These are phyloP conservation scores for Colletotrichum chrysophilum DNA, from an alignment of 2,329 filamentous ascomycete species.

Conservation along the genomic window DNA sequence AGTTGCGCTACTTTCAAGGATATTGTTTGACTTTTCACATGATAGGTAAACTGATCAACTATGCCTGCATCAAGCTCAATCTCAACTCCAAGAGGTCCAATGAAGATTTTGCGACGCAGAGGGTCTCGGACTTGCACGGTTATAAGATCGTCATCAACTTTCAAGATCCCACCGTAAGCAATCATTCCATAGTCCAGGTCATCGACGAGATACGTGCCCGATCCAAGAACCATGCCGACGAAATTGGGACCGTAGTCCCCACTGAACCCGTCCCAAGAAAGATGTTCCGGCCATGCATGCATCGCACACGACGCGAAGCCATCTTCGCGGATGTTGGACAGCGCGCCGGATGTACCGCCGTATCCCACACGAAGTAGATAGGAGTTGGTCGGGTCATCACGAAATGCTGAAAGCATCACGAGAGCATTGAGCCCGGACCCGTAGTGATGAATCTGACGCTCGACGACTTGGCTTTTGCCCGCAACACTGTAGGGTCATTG, in stretches of 20 bases:
- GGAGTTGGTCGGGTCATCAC: slow-evolving; percentile 45
- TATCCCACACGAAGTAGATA: slow-evolving; percentile 60
- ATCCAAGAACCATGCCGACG: slow-evolving; percentile 53
- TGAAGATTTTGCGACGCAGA: slow-evolving; percentile 49
- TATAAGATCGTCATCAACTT: slow-evolving; percentile 28
- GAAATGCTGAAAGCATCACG: slow-evolving; percentile 57
- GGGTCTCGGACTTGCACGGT: slow-evolving; percentile 48
- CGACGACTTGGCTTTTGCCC: slow-evolving; percentile 45
- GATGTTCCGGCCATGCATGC: slow-evolving; percentile 59
- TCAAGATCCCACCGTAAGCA: slow-evolving; percentile 49
- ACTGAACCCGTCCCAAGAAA: slow-evolving; percentile 60
- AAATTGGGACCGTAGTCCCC: slow-evolving; percentile 64
- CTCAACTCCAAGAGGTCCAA: slow-evolving; percentile 48
- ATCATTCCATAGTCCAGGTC: slow-evolving; percentile 48
- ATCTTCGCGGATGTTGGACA: slow-evolving; percentile 60
- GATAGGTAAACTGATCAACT: slow-evolving; percentile 41
- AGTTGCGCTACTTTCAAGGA: neutral
- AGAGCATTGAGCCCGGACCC: slow-evolving; percentile 63
- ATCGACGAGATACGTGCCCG: slow-evolving; percentile 52
- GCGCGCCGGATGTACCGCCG: slow-evolving; percentile 55
- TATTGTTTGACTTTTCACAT: rapidly evolving
- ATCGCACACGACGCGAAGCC: slow-evolving; percentile 61
- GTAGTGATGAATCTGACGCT: slow-evolving; percentile 64
- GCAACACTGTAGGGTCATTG: slow-evolving; percentile 33
- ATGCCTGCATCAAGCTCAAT: slow-evolving; percentile 42